Evolutionary conservation across 2,329 filamentous ascomycete species (phyloP), one percentile per base, ranked within the genome.

Genomic region (Fusarium paranaense): DNA sequence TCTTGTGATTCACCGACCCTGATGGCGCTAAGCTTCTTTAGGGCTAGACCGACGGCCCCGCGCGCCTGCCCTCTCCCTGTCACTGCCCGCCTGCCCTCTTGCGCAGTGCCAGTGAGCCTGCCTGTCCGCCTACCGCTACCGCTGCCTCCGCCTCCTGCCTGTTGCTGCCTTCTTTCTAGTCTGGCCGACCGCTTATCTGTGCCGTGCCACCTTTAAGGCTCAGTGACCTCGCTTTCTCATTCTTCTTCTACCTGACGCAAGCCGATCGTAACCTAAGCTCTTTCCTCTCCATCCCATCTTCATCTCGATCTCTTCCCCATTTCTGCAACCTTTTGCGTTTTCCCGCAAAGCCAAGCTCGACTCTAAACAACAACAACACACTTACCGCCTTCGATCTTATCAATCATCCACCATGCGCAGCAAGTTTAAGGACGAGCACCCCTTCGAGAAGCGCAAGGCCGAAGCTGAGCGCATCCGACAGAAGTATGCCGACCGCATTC

Each of bases 351-450:
- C 67, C 61, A 62, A 54, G 62, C 71, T 59, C 56, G 59, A 72
- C 57, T 59, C 35, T 38, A 2, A 30, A 20, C 47, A 32, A 52
- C 66, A 40, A 66, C 61, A 68, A 35, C 27, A 72, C 68, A 64
- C 71, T 72, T 67, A 72, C 74, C 72, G 70, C 69, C 54, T 66
- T 64, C 59, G 57, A 65, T 56, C 56, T 69, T 63, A 73, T 72
- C 70, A 57, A 40, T 66, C 59, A 72, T 56, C 78, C 89, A 94
- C 82, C 78, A 98, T 98, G 95, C 94, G 95, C 84, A 97, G 95
- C 90, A 98, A 98, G 92, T 99, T 99, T 87, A 99, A 99, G 95
- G 97, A 99, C 92, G 97, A 98, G 91, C 97, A 98, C 86, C 95
- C 95, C 80, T 98, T 98, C 85, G 97, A 98, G 93, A 99, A 99